Evolutionary conservation across 306 rosid genomes (phyloP), one percentile per base, ranked within the genome.

Genomic region (Prunus kanzakura): DNA sequence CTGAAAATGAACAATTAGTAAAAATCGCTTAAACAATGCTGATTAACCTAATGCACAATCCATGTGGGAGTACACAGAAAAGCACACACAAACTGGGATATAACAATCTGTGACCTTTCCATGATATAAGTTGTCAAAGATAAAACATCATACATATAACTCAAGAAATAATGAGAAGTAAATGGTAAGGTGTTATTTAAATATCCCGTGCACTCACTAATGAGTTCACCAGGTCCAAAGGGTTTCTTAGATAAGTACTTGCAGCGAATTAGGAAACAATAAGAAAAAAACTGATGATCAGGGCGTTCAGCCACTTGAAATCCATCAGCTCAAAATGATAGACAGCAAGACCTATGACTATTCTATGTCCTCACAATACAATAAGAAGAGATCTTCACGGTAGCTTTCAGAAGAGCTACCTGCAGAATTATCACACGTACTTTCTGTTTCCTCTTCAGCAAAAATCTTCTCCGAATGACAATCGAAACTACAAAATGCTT

Each of bases 401-500:
- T 81, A 89, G 70, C 90, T 93, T 19, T 52, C 67, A 38, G 89
- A 86, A 76, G 96, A 88, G 82, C 80, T 85, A 78, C 82, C 86
- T 20, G 76, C 79, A 3, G 82, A 82, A 73, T 76, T 76, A 60
- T 74, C 71, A 57, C 62, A 56, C 74, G 79, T 62, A 77, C 54
- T 82, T 84, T 85, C 85, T 69, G 76, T 67, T 87, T 87, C 85
- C 32, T 84, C 86, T 74, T 80, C 93, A 0, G 72, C 77, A 60
- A 74, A 86, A 77, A 73, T 78, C 76, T 78, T 88, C 81, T 86
- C 80, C 14, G 83, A 78, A 35, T 70, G 83, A 83, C 97, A 82
- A 45, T 72, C 80, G 58, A 83, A 78, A 79, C 96, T 82, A 86
- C 96, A 93, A 85, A 89, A 88, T 55, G 88, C 89, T 84, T 93